Percentiles rank a stretch among this genome's conserved stretches.
phyloP scores from a whole-genome alignment of 768 basidiomycete genomes.

The Dioszegia crocea region DNA sequence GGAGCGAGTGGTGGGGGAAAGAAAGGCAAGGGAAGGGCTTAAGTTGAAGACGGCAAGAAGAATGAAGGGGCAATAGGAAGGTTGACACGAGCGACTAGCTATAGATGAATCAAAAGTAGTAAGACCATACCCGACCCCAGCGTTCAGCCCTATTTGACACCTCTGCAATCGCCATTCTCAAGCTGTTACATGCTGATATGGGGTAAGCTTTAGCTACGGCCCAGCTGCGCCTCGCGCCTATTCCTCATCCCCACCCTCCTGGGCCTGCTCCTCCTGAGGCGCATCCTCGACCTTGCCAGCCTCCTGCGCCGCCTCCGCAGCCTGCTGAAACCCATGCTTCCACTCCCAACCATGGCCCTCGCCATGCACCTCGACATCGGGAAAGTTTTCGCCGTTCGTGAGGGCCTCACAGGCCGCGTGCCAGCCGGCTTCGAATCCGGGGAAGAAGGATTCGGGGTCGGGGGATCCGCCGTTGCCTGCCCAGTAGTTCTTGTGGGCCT shows the following conservation, averaged over 20 bases:
- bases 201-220: no score
- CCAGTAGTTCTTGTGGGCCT: slow-evolving; percentile 20
- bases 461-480: slow-evolving; percentile 14
- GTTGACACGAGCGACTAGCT: no score
- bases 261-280: no score
- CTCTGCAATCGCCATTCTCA: no score
- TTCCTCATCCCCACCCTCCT: no score
- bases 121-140: no score
- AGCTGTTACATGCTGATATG: no score
- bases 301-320: background rate
- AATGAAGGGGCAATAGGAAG: background rate
- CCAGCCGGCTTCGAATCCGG: slow-evolving; percentile 26
- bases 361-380: background rate
- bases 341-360: background rate
- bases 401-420: slow-evolving; percentile 11
- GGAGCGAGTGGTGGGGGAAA: slow-evolving; percentile 46
- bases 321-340: slow-evolving; percentile 1
- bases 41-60: background rate
- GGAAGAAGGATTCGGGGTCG: slow-evolving; percentile 20
- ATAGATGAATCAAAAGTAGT: no score
- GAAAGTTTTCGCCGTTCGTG: slow-evolving; percentile 12
- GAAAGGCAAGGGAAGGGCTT: slow-evolving; percentile 31
- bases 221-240: no score
- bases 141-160: no score
- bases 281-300: no score